These are phyloP conservation scores for Phytophthora citricola DNA, from an alignment of 352 stramenopile genomes.

Conservation along the genomic window DNA sequence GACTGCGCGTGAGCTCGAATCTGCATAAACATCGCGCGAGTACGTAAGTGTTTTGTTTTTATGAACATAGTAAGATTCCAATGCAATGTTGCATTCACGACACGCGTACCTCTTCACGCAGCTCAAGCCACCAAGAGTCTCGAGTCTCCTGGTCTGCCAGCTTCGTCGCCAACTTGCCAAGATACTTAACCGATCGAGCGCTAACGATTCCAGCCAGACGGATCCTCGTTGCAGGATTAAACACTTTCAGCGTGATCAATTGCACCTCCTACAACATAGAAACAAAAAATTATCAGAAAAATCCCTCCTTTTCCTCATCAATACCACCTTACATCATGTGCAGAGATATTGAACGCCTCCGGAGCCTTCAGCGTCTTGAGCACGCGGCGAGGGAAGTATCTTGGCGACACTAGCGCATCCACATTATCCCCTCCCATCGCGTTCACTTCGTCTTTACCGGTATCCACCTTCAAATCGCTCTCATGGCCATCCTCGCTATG, in stretches of 20 bases:
- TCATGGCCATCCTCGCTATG: constrained; percentile 52
- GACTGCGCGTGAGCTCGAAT: constrained; percentile 96
- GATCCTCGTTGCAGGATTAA: constrained; percentile 82
- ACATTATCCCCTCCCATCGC: constrained; percentile 33
- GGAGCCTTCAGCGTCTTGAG: constrained; percentile 57
- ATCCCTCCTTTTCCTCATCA: neutral
- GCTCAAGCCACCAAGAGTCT: constrained; percentile 98
- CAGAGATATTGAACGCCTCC: constrained; percentile 77
- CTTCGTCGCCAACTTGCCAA: constrained; percentile 94
- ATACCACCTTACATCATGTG: constrained; percentile 63
- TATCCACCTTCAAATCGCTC: constrained; percentile 34
- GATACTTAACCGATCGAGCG: constrained; percentile 88
- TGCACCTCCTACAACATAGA: constrained; percentile 86
- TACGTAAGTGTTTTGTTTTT: neutral
- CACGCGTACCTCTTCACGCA: constrained; percentile 92
- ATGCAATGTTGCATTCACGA: too few relatives aligned
- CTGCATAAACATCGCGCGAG: constrained; percentile 29
- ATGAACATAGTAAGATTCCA: too few relatives aligned
- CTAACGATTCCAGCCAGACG: constrained; percentile 87
- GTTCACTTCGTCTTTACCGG: constrained; percentile 39
- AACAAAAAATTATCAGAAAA: constrained; percentile 5
- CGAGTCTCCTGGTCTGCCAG: constrained; percentile 97
- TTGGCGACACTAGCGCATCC: constrained; percentile 53
- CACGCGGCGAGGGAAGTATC: constrained; percentile 60
- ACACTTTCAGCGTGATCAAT: constrained; percentile 95